Conservation (phyloP, 768 basidiomycete species). For the Termitomyces heimii region DNA sequence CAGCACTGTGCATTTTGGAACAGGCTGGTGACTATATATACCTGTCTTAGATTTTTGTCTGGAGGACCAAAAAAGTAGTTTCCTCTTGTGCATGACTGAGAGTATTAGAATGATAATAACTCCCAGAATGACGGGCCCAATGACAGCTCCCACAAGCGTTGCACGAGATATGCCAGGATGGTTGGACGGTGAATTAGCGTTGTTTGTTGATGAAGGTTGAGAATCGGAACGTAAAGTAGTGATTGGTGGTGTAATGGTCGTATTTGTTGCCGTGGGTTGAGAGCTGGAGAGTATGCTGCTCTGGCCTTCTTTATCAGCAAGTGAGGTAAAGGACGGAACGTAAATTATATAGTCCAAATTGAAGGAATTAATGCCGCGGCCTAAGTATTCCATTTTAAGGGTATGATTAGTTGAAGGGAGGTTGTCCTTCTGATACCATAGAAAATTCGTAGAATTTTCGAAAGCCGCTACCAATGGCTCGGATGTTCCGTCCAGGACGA, state of each 20-base stretch:
- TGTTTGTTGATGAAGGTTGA: too few species aligned
- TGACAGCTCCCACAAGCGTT: background rate
- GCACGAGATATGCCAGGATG: background rate
- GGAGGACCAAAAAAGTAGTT: background rate
- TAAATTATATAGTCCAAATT: background rate
- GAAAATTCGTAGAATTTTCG: too few species aligned
- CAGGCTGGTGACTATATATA: background rate
- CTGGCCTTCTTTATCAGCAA: background rate
- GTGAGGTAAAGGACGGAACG: background rate
- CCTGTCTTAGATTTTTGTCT: background rate
- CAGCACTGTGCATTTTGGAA: background rate
- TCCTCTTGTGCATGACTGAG: background rate
- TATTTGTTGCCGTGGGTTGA: too few species aligned
- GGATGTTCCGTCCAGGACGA: too few species aligned
- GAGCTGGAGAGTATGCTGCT: background rate
- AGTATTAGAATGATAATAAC: background rate
- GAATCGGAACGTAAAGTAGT: too few species aligned
- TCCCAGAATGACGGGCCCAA: background rate
- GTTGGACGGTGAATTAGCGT: too few species aligned
- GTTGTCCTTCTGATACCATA: too few species aligned
- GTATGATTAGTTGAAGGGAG: background rate
- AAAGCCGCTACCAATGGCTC: too few species aligned
- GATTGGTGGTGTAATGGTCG: background rate
- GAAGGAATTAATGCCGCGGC: background rate
- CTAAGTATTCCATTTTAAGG: background rate